Conservation (phyloP, 176 grass and related monocot species). For the Hyparrhenia diplandra region DNA sequence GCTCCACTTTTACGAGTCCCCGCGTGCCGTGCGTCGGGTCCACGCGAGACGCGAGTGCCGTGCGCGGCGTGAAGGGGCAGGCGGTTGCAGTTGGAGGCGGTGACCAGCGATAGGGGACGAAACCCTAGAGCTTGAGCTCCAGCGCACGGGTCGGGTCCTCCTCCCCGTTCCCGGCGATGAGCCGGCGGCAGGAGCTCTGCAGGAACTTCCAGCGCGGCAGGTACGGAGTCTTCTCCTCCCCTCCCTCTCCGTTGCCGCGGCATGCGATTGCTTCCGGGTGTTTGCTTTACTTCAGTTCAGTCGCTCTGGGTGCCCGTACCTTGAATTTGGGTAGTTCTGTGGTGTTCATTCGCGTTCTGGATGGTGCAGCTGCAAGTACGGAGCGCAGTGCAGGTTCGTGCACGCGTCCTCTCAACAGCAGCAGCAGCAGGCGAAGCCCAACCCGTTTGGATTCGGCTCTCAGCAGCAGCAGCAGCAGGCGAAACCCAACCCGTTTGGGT, state of each 20-base stretch:
- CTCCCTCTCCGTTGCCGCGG: neutral
- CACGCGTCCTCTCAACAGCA: constrained; percentile 42
- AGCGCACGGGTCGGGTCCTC: neutral
- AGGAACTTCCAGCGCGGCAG: constrained; percentile 76
- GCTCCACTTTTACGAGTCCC: neutral
- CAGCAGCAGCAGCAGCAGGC: constrained; percentile 50
- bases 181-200: constrained; percentile 63
- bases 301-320: neutral
- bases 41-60: neutral
- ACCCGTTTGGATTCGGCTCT: constrained; percentile 65
- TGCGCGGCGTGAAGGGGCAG: neutral
- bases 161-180: constrained; percentile 28
- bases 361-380: constrained; percentile 70
- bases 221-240: neutral
- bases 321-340: neutral
- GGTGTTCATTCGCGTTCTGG: neutral
- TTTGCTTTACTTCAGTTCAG: neutral
- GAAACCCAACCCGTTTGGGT: constrained; percentile 71
- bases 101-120: neutral
- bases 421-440: constrained; percentile 47
- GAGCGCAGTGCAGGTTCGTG: constrained; percentile 67
- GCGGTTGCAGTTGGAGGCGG: neutral
- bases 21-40: neutral
- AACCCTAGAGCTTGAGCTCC: constrained; percentile 21
- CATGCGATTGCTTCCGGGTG: neutral